Conservation (phyloP, 345 rosid genomes). For the Heritiera fomes region DNA sequence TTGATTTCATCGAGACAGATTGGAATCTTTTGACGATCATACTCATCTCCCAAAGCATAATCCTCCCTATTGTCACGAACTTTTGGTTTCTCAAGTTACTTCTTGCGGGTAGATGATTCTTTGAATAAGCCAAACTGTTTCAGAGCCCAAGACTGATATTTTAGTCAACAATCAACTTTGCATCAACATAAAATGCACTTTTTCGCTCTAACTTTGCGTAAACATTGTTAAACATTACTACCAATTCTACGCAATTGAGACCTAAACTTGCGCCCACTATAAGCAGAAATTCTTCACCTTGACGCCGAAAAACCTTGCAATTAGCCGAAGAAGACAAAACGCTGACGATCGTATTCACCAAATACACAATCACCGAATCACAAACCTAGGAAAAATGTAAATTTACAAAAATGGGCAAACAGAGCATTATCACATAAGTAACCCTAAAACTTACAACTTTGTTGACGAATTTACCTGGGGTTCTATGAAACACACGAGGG, state of each 20-base stretch:
- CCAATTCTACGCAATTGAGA: constrained; percentile 42
- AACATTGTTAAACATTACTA: constrained; percentile 44
- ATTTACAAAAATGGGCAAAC: not conserved
- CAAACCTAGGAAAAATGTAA: constrained; percentile 45
- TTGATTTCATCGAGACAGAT: constrained; percentile 55
- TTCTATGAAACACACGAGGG: constrained; percentile 67
- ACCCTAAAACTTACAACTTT: not conserved
- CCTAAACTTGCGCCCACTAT: constrained; percentile 52
- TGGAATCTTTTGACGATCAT: constrained; percentile 34
- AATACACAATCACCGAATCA: constrained; percentile 49
- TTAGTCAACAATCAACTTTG: constrained; percentile 17
- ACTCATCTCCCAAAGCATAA: constrained; percentile 22
- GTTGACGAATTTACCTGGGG: constrained; percentile 46
- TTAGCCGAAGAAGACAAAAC: constrained; percentile 52
- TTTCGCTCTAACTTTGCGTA: constrained; percentile 38
- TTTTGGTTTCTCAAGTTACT: constrained; percentile 49
- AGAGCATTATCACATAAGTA: not conserved
- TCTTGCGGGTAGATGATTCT: constrained; percentile 28
- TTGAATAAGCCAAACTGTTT: constrained; percentile 35
- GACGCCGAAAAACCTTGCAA: constrained; percentile 42
- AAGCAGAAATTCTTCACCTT: constrained; percentile 43
- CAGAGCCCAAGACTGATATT: constrained; percentile 46
- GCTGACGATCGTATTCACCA: constrained; percentile 53
- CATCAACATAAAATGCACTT: constrained; percentile 33
- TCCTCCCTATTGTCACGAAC: constrained; percentile 22